Evolutionary conservation across 805 yeast species (phyloP).

Genomic region (Komagataella pseudopastoris): DNA sequence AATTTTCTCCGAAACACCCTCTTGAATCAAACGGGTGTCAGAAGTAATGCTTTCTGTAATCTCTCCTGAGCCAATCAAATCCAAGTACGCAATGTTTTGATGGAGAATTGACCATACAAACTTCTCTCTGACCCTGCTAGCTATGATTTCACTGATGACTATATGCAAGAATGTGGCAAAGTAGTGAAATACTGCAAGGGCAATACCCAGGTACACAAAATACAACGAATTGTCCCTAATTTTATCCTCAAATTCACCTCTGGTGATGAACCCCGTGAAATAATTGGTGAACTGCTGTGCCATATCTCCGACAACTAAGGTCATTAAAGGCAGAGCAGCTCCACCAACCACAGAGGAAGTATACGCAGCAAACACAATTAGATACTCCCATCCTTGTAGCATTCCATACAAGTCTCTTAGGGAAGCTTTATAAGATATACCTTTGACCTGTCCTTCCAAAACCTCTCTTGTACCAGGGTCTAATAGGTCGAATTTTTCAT

Average conservation of each 20-base stretch:
- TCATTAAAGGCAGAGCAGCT: slow-evolving; percentile 24
- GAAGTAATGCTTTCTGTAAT: slow-evolving; percentile 26
- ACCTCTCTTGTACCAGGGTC: background rate
- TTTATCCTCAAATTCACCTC: slow-evolving; percentile 15
- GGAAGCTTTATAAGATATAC: background rate
- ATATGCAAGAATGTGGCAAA: slow-evolving; percentile 21
- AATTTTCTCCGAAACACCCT: slow-evolving; percentile 25
- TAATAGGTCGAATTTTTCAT: background rate
- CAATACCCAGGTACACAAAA: slow-evolving; percentile 25
- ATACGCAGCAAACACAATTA: slow-evolving; percentile 15
- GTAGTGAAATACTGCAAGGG: slow-evolving; percentile 15
- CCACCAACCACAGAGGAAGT: slow-evolving; percentile 20
- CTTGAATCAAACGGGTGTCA: slow-evolving; percentile 25
- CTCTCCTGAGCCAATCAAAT: slow-evolving; percentile 26
- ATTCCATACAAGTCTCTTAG: background rate
- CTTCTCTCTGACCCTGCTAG: slow-evolving; percentile 19
- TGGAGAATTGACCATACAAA: slow-evolving; percentile 21
- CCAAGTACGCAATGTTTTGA: slow-evolving; percentile 27
- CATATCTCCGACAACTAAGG: slow-evolving; percentile 23
- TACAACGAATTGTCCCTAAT: slow-evolving; percentile 22
- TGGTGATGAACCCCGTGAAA: slow-evolving; percentile 9
- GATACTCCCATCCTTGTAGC: slow-evolving; percentile 12
- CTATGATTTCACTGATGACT: slow-evolving; percentile 23
- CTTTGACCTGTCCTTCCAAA: background rate
- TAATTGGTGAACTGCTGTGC: slow-evolving; percentile 21